These are phyloP conservation scores for Kodamaea kaohsiungensis DNA, from an alignment of 805 yeast species.

Conservation along the genomic window DNA sequence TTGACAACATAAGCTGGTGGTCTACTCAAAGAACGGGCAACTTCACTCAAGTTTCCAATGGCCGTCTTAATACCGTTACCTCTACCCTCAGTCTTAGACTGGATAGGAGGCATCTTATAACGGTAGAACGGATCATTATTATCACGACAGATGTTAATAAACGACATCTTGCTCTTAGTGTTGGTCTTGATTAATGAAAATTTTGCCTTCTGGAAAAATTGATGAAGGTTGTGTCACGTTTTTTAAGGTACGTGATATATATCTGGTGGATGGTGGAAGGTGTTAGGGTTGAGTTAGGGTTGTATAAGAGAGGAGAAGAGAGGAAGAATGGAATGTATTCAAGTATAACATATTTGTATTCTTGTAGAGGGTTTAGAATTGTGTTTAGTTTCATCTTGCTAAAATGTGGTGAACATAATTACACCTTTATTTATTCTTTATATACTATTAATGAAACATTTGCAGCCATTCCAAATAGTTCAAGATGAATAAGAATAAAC, in stretches of 20 bases:
- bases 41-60: conserved; percentile 85
- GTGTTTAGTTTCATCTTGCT: too few species aligned
- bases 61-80: conserved; percentile 99
- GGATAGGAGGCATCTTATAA: conserved; percentile 98
- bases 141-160: conserved; percentile 92
- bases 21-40: conserved; percentile 90
- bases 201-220: conserved; percentile 1
- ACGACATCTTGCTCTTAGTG: conserved; percentile 57
- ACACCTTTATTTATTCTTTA: too few species aligned
- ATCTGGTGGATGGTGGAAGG: not conserved
- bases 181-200: conserved; percentile 5
- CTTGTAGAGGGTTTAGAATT: too few species aligned
- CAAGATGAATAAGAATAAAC: too few species aligned
- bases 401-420: too few species aligned
- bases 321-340: too few species aligned
- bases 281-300: too few species aligned
- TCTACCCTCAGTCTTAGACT: conserved; percentile 96
- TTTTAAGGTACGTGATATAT: not conserved
- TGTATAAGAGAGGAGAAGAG: too few species aligned
- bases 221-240: not conserved
- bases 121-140: conserved; percentile 98
- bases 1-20: conserved; percentile 91
- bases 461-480: too few species aligned
- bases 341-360: too few species aligned
- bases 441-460: too few species aligned